A percentile compares a stretch with the other conserved stretches of the same genome.
phyloP scores from a whole-genome alignment of 352 stramenopile species.

The Phytophthora ohioensis region DNA sequence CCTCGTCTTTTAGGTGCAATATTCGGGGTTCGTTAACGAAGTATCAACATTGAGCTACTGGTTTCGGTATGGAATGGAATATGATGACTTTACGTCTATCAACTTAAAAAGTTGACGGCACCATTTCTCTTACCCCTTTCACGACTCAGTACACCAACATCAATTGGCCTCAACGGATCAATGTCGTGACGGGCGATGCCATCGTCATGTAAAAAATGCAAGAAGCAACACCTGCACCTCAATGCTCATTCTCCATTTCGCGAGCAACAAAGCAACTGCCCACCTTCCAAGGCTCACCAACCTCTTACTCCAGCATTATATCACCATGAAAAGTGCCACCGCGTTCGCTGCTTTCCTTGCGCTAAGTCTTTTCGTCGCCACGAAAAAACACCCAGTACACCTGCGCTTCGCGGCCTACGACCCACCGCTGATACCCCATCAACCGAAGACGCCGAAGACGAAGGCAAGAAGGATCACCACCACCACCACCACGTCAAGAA shows the following conservation, averaged over 20 bases:
- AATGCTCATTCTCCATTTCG: conserved; percentile 11
- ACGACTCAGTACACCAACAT: neutral
- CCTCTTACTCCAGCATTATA: neutral
- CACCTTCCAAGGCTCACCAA: neutral
- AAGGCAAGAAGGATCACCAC: conserved; percentile 21
- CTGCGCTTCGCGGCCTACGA: conserved; percentile 19
- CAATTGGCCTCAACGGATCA: neutral
- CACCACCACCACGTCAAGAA: conserved; percentile 31
- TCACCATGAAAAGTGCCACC: conserved; percentile 25
- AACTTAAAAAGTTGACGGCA: no score
- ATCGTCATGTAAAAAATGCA: conserved; percentile 1
- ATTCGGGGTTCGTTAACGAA: neutral
- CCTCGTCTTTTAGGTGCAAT: conserved; percentile 53
- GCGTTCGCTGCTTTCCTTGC: conserved; percentile 25
- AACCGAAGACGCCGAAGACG: conserved; percentile 21
- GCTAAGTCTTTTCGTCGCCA: conserved; percentile 21
- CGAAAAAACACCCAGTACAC: conserved; percentile 4
- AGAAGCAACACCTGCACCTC: neutral
- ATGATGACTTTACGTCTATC: neutral
- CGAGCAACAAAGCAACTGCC: conserved; percentile 6
- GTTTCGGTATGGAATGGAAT: neutral
- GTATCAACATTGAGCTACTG: no score
- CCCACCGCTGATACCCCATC: conserved; percentile 8
- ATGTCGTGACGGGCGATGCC: conserved; percentile 16
- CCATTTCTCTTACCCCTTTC: conserved; percentile 3